Conservation (phyloP, 2,329 filamentous ascomycete genomes). For the Ceratocystis variospora region DNA sequence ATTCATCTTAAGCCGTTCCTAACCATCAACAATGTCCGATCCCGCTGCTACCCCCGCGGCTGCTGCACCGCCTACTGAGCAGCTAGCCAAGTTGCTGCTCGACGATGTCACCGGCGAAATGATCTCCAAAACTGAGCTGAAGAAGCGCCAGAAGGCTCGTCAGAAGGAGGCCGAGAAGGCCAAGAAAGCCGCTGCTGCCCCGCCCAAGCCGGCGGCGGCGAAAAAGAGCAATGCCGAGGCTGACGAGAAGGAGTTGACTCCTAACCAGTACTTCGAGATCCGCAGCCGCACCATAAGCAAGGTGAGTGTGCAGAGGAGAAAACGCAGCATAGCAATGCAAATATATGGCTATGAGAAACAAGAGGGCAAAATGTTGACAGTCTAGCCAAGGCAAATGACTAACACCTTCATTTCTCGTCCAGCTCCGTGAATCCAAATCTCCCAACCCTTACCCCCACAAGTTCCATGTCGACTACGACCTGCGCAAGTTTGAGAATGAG, state of each 20-base stretch:
- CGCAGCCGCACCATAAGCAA: conserved; percentile 70
- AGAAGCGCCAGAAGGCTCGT: conserved; percentile 89
- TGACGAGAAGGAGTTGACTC: conserved; percentile 41
- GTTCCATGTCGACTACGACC: conserved; percentile 74
- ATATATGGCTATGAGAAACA: neutral
- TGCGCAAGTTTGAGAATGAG: conserved; percentile 64
- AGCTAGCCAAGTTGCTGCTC: conserved; percentile 60
- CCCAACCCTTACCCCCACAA: conserved; percentile 87
- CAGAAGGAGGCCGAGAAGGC: conserved; percentile 79
- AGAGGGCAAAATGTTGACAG: too few relatives aligned
- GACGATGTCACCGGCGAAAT: conserved; percentile 90
- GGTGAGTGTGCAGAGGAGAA: conserved; percentile 1
- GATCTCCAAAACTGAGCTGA: conserved; percentile 74
- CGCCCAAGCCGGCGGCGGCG: conserved; percentile 44
- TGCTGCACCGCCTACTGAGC: conserved; percentile 33
- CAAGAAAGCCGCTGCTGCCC: conserved; percentile 59
- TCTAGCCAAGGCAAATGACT: neutral
- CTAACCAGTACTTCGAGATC: conserved; percentile 82
- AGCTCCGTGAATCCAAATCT: conserved; percentile 53
- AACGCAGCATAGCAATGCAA: neutral
- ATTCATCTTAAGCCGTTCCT: neutral
- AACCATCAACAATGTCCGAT: conserved; percentile 25
- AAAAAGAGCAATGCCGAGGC: conserved; percentile 66
- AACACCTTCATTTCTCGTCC: neutral
- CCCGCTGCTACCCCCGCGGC: conserved; percentile 24